These are phyloP conservation scores for Teunomyces lycoperdinae DNA, from an alignment of 805 yeast genomes.

Conservation along the genomic window DNA sequence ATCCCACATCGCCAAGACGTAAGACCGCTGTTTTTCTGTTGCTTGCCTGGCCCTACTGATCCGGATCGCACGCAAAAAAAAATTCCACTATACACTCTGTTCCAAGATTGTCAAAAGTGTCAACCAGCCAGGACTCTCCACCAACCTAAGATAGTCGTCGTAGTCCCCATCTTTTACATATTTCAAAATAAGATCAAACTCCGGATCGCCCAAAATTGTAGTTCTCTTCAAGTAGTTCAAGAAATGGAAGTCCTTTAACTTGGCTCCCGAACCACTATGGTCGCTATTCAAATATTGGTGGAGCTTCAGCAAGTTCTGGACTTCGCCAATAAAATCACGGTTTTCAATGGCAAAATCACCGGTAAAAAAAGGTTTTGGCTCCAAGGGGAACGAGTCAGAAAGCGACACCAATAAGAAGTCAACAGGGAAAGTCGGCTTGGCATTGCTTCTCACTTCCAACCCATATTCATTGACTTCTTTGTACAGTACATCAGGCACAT, in stretches of 20 bases:
- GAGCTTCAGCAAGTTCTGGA: constrained; percentile 62
- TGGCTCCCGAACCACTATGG: constrained; percentile 21
- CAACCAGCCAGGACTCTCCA: constrained; percentile 79
- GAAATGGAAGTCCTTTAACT: constrained; percentile 73
- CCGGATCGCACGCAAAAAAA: neutral
- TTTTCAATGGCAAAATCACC: constrained; percentile 72
- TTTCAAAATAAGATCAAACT: constrained; percentile 46
- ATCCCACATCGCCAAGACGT: neutral
- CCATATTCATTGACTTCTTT: constrained; percentile 84
- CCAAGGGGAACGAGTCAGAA: constrained; percentile 88
- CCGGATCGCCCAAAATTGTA: constrained; percentile 57
- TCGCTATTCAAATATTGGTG: constrained; percentile 46
- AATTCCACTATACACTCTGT: constrained; percentile 21
- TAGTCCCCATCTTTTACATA: constrained; percentile 43
- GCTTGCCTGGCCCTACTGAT: neutral
- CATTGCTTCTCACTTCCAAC: constrained; percentile 75
- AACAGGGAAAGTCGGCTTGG: constrained; percentile 29
- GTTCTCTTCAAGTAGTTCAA: constrained; percentile 55
- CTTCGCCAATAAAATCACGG: constrained; percentile 69
- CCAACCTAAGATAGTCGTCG: constrained; percentile 48
- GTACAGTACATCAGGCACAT: constrained; percentile 93
- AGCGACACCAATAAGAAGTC: constrained; percentile 67
- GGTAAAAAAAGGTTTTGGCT: constrained; percentile 50
- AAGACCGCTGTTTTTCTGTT: neutral
- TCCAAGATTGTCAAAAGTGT: constrained; percentile 58